phyloP scores from a whole-genome alignment of 208 protist genomes.

The Wallacemonas sp. region DNA sequence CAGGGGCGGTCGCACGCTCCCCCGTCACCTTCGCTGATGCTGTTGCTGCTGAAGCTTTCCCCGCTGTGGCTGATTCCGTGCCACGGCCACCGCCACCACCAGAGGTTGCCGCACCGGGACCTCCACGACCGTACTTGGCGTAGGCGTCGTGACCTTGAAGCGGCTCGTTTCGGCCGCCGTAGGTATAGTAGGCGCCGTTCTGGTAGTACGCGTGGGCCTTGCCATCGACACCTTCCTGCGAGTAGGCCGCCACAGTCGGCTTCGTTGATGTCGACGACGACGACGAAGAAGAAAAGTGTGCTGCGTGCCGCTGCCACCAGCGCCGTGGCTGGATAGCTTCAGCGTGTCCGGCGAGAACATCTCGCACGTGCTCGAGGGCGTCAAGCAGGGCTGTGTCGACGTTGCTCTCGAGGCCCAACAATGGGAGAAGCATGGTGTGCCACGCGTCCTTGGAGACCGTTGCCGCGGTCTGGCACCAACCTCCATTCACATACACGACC shows the following conservation, averaged over 20 bases:
- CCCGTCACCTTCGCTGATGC: background rate
- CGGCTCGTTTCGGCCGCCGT: conserved; percentile 11
- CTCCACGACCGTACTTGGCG: background rate
- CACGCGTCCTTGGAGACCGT: background rate
- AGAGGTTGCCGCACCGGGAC: background rate
- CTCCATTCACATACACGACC: conserved; percentile 7
- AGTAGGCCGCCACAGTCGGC: background rate
- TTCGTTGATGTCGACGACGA: background rate
- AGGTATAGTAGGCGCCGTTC: conserved; percentile 36
- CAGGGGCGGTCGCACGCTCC: background rate
- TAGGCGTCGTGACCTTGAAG: background rate
- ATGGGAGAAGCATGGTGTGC: background rate
- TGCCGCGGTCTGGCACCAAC: background rate
- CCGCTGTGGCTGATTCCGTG: no score
- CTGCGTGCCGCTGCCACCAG: no score
- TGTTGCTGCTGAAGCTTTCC: no score
- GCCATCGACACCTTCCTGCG: conserved; percentile 8
- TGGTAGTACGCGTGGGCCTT: conserved; percentile 27
- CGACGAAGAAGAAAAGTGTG: background rate
- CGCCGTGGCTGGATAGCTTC: conserved; percentile 2
- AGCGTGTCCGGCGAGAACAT: conserved; percentile 8
- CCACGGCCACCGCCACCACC: no score
- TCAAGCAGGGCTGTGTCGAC: conserved; percentile 9
- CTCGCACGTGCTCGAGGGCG: conserved; percentile 16
- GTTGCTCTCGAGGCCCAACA: background rate